These are phyloP conservation scores for Phyllosticta capitalensis DNA, from an alignment of 2,329 filamentous ascomycete genomes.

Conservation along the genomic window DNA sequence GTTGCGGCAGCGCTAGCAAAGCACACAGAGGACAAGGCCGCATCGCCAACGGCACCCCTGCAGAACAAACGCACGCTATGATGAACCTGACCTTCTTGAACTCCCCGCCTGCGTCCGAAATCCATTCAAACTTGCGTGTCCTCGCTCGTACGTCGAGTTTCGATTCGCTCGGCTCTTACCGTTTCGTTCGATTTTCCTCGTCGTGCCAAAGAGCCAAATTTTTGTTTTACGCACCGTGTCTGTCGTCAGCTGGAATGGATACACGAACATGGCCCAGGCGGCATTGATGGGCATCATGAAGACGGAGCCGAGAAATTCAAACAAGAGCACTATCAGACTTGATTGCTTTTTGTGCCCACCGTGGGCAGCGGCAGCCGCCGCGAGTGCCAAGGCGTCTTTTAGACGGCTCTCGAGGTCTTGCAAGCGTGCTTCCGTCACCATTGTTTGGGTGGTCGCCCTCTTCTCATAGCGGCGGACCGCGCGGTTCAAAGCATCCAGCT, in stretches of 20 bases:
- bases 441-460: conserved; percentile 63
- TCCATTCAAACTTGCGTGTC: conserved; percentile 6
- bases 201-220: conserved; percentile 9
- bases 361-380: conserved; percentile 56
- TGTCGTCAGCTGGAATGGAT: conserved; percentile 19
- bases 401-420: conserved; percentile 60
- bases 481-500: conserved; percentile 79
- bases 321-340: conserved; percentile 20
- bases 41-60: not conserved
- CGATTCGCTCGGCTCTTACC: conserved; percentile 2
- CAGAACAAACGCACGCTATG: not conserved
- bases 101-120: conserved; percentile 5
- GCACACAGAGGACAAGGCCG: not conserved
- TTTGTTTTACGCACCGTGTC: not conserved
- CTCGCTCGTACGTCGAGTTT: not conserved
- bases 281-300: conserved; percentile 18
- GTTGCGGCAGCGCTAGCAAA: not conserved
- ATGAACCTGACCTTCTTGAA: not conserved
- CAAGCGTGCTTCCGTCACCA: conserved; percentile 68
- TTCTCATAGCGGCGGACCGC: conserved; percentile 90
- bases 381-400: conserved; percentile 70
- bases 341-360: conserved; percentile 24
- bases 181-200: conserved; percentile 1
- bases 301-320: conserved; percentile 21
- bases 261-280: conserved; percentile 21